These are phyloP conservation scores for Erodium maritimum DNA, from an alignment of 345 rosid genomes.

Conservation along the genomic window DNA sequence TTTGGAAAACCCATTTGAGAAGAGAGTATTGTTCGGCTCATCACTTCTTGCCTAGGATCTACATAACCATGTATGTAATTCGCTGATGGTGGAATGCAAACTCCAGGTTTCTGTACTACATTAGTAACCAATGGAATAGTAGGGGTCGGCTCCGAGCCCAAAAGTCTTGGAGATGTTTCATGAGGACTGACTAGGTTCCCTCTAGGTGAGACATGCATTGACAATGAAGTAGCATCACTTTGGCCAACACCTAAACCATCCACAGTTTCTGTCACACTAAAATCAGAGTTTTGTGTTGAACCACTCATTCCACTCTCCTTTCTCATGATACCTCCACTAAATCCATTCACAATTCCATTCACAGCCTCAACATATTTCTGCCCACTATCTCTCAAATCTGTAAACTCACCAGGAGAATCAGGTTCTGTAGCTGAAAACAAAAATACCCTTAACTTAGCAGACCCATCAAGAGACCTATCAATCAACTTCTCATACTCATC, in stretches of 20 bases:
- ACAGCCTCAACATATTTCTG: slow-evolving; percentile 64
- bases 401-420: slow-evolving; percentile 42
- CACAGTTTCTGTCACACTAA: slow-evolving; percentile 37
- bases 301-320: slow-evolving; percentile 58
- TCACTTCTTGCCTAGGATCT: slow-evolving; percentile 32
- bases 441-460: slow-evolving; percentile 61
- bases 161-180: slow-evolving; percentile 22
- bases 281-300: slow-evolving; percentile 60
- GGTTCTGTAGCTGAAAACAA: slow-evolving; percentile 44
- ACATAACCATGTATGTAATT: slow-evolving; percentile 22
- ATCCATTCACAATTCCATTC: slow-evolving; percentile 37
- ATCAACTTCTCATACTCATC: slow-evolving; percentile 63
- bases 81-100: slow-evolving; percentile 16
- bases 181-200: slow-evolving; percentile 18
- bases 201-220: slow-evolving; percentile 23
- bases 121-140: slow-evolving; percentile 20
- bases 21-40: slow-evolving; percentile 20
- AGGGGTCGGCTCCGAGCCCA: slow-evolving; percentile 21
- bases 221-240: slow-evolving; percentile 24
- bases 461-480: slow-evolving; percentile 52
- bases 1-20: slow-evolving; percentile 36
- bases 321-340: slow-evolving; percentile 25
- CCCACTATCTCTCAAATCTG: slow-evolving; percentile 42
- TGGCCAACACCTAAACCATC: slow-evolving; percentile 29
- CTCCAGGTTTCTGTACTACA: slow-evolving; percentile 19